phyloP scores from a whole-genome alignment of 2,329 filamentous ascomycete genomes.

The Ophiostoma perfectum region DNA sequence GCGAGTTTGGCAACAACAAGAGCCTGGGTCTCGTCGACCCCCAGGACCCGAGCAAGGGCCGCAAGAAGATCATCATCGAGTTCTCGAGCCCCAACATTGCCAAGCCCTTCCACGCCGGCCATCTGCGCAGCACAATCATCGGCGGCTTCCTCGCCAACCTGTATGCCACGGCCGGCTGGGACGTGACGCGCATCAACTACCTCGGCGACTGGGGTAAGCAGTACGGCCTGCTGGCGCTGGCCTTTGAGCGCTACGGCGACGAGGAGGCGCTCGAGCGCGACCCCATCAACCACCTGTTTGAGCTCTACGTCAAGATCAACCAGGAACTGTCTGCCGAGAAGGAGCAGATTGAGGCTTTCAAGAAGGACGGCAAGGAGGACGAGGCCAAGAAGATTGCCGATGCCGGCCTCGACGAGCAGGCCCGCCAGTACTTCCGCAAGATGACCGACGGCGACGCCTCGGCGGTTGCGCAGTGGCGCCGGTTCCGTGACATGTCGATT shows the following conservation, averaged over 20 bases:
- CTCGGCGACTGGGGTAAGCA: conserved; percentile 79
- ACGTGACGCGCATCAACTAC: conserved; percentile 70
- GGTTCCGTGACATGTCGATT: conserved; percentile 63
- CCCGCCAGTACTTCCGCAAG: conserved; percentile 64
- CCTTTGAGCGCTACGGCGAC: conserved; percentile 68
- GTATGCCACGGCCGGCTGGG: conserved; percentile 66
- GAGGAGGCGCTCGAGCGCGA: conserved; percentile 66
- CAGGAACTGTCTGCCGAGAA: conserved; percentile 61
- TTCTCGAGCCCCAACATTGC: conserved; percentile 85
- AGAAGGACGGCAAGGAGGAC: conserved; percentile 50
- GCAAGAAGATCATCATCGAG: conserved; percentile 68
- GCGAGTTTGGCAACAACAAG: conserved; percentile 60
- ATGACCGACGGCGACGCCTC: conserved; percentile 63
- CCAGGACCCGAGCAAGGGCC: conserved; percentile 52
- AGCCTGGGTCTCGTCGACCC: conserved; percentile 56
- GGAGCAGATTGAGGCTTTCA: conserved; percentile 55
- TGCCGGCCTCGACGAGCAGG: conserved; percentile 64
- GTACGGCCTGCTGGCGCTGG: conserved; percentile 66
- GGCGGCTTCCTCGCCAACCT: conserved; percentile 70
- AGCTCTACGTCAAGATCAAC: conserved; percentile 77
- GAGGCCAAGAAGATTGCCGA: conserved; percentile 47
- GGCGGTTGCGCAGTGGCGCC: conserved; percentile 58
- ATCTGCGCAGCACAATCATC: conserved; percentile 73
- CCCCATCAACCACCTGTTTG: conserved; percentile 75
- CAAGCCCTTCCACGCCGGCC: conserved; percentile 76